phyloP scores from a whole-genome alignment of 371 early-diverging fungal species.

The Mucor piriformis region DNA sequence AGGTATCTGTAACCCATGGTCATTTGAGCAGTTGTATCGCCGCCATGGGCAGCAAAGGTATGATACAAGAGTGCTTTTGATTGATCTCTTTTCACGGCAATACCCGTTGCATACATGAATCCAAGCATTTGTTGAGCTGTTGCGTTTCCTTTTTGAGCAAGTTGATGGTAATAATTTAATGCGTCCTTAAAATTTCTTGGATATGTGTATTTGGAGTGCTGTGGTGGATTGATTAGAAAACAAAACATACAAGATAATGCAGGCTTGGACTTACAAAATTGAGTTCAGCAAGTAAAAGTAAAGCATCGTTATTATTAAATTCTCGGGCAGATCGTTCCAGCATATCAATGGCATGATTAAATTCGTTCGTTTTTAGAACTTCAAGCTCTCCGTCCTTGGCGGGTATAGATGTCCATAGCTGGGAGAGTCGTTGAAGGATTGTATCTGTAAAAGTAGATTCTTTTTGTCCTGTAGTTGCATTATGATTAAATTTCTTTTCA shows the following conservation, averaged over 20 bases:
- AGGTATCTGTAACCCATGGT: constrained; percentile 85
- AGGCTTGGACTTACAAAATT: constrained; percentile 61
- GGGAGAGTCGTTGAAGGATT: too few relatives aligned
- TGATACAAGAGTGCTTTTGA: constrained; percentile 79
- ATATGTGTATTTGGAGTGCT: constrained; percentile 63
- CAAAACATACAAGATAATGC: background rate
- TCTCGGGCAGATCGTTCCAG: constrained; percentile 23
- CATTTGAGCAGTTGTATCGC: constrained; percentile 78
- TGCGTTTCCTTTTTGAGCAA: constrained; percentile 75
- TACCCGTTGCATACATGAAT: constrained; percentile 87
- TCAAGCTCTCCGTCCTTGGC: background rate
- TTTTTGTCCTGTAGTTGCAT: constrained; percentile 3
- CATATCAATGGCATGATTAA: background rate
- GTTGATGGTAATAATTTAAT: constrained; percentile 53
- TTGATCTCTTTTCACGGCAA: constrained; percentile 63
- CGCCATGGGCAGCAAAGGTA: constrained; percentile 82
- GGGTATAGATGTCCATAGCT: too few relatives aligned
- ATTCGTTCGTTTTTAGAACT: constrained; percentile 5
- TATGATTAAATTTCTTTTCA: constrained; percentile 9
- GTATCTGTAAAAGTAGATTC: constrained; percentile 11
- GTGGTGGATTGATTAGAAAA: background rate
- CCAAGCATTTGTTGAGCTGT: constrained; percentile 90
- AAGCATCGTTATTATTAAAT: constrained; percentile 50
- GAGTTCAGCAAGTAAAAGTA: constrained; percentile 57
- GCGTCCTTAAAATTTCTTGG: constrained; percentile 62